A percentile compares a stretch with the other conserved stretches of the same genome.
Conservation (phyloP, 371 early-diverging fungal species). For the Conidiobolus incongruus region DNA sequence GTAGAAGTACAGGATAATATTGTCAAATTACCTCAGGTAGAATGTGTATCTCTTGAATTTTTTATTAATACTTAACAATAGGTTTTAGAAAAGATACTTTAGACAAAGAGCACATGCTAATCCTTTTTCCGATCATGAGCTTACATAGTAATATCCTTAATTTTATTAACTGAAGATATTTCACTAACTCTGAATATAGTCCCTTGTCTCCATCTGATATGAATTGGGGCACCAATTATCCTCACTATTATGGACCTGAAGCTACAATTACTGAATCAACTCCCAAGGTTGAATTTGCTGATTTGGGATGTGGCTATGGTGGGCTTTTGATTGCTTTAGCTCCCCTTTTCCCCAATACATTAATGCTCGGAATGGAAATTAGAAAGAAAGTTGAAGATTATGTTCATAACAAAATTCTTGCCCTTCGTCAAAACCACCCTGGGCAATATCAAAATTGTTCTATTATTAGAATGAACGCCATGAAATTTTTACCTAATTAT, state of each 20-base stretch:
- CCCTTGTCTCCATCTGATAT: conserved; percentile 65
- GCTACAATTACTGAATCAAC: too few species aligned
- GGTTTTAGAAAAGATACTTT: conserved; percentile 73
- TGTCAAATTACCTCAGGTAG: too few species aligned
- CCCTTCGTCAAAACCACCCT: conserved; percentile 56
- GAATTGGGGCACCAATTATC: conserved; percentile 82
- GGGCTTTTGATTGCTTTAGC: conserved; percentile 80
- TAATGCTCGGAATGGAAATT: conserved; percentile 98
- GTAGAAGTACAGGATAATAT: too few species aligned
- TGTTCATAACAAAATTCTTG: conserved; percentile 72
- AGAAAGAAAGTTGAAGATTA: conserved; percentile 92
- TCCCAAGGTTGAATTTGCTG: conserved; percentile 90
- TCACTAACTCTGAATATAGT: conserved; percentile 23
- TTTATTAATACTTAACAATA: too few species aligned
- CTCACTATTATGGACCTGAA: conserved; percentile 27
- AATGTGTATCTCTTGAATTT: too few species aligned
- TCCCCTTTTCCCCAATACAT: conserved; percentile 65
- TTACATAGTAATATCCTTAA: conserved; percentile 45
- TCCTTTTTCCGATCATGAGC: conserved; percentile 85
- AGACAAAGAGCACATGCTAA: conserved; percentile 98
- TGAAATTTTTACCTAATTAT: conserved; percentile 98
- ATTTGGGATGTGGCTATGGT: conserved; percentile 99
- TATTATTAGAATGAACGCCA: conserved; percentile 94
- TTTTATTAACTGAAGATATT: not conserved
- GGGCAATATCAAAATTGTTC: conserved; percentile 83